A percentile compares a stretch with the other conserved stretches of the same genome.
These are phyloP conservation scores for Groenewaldozyma salmanticensis DNA, from an alignment of 805 yeast genomes.

Conservation along the genomic window DNA sequence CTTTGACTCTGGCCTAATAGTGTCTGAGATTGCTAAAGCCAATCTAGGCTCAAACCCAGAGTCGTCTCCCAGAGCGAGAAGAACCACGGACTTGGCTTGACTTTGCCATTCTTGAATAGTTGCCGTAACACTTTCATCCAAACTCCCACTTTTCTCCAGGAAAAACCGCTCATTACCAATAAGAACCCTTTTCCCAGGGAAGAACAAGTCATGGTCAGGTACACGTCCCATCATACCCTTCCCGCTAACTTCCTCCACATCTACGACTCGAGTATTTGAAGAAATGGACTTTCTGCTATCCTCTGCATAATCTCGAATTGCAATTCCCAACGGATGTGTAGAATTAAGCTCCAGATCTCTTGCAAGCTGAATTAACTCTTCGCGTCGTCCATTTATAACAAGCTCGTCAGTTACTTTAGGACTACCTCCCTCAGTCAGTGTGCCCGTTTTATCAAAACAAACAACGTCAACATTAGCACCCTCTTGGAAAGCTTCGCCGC, in stretches of 20 bases:
- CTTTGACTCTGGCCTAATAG: conserved; percentile 42
- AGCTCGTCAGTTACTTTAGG: conserved; percentile 42
- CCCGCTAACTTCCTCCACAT: conserved; percentile 48
- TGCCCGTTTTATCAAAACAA: conserved; percentile 75
- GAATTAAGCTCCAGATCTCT: conserved; percentile 55
- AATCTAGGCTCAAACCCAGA: conserved; percentile 27
- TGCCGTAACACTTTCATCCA: conserved; percentile 28
- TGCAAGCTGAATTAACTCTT: conserved; percentile 36
- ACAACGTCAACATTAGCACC: conserved; percentile 53
- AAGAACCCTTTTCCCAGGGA: conserved; percentile 24
- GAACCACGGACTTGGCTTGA: conserved; percentile 53
- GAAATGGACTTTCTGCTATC: conserved; percentile 13
- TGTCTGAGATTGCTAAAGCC: conserved; percentile 51
- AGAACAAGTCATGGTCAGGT: not conserved
- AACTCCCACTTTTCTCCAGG: conserved; percentile 39
- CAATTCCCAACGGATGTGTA: conserved; percentile 58
- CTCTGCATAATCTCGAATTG: conserved; percentile 38
- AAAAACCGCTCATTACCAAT: conserved; percentile 51
- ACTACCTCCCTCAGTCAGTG: conserved; percentile 56
- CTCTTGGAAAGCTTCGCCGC: conserved; percentile 76
- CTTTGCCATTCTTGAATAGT: conserved; percentile 45
- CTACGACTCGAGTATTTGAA: conserved; percentile 28
- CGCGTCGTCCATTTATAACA: conserved; percentile 2
- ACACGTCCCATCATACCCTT: conserved; percentile 37
- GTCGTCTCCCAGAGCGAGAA: conserved; percentile 36